These are phyloP conservation scores for Colletotrichum sublineola DNA, from an alignment of 2,329 filamentous ascomycete species.

Conservation along the genomic window DNA sequence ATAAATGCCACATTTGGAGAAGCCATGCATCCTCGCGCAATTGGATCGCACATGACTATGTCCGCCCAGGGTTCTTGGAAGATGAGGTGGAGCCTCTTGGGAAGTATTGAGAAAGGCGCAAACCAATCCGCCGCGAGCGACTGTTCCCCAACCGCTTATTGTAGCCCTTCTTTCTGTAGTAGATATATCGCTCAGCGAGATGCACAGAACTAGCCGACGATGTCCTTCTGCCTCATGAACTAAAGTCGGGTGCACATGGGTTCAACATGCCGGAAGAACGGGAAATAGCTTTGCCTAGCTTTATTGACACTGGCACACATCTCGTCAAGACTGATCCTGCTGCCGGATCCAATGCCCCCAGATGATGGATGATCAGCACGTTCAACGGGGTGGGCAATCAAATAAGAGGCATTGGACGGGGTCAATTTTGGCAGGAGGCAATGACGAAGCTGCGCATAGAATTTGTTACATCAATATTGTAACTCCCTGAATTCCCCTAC, in stretches of 20 bases:
- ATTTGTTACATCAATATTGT: too few species aligned
- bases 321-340: background rate
- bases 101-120: background rate
- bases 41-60: slow-evolving; percentile 26
- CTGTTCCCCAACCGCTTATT: slow-evolving; percentile 14
- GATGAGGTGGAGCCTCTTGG: background rate
- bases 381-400: background rate
- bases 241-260: background rate
- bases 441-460: background rate
- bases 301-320: background rate
- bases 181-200: background rate
- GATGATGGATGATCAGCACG: background rate
- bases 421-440: background rate
- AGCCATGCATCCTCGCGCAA: slow-evolving; percentile 23
- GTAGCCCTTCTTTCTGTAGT: slow-evolving; percentile 14
- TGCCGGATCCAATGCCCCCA: background rate
- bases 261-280: background rate
- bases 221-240: background rate
- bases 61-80: slow-evolving; percentile 16
- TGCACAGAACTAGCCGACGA: background rate
- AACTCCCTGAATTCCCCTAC: background rate
- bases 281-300: background rate
- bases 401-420: background rate
- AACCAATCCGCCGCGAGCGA: slow-evolving; percentile 3
- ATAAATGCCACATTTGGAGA: slow-evolving; percentile 28